Base-by-base conservation (phyloP, 2,329 filamentous ascomycete genomes). In the Fusarium lateritium region DNA sequence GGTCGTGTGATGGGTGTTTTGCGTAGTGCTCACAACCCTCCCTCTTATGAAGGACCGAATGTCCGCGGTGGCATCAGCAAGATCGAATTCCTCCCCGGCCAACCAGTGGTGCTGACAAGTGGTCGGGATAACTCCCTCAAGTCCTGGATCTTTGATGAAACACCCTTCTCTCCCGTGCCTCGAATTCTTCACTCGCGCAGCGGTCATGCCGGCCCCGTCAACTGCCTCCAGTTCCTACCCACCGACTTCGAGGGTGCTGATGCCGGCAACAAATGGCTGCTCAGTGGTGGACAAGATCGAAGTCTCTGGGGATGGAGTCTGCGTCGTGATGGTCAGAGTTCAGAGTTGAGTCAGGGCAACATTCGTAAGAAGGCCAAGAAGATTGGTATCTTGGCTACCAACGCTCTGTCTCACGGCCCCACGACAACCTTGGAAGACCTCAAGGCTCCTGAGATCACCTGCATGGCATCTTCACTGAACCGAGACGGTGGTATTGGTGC, bases 241-340 rank as follows among this genome's bases (percentile, higher is more conserved):
- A 89, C 94, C 0, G 91, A 94, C 71, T 95, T 96, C 40, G 95
- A 98, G 73, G 95, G 94, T 17, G 89, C 94, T 8, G 95, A 98
- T 72, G 90, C 91, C 43, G 90, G 90, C 45, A 96, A 95, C 59
- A 98, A 98, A 80, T 98, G 95, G 95, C 83, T 98, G 8, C 84
- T 99, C 56, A 98, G 94, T 75, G 93, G 93, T 71, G 94, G 94
- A 62, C 88, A 90, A 73, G 97, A 99, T 76, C 89, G 94, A 70
- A 98, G 94, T 79, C 84, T 99, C 4, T 98, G 96, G 95, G 95
- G 93, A 2, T 97, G 97, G 89, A 98, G 94, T 85, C 83, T 99
- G 78, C 92, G 96, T 43, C 92, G 93, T 53, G 96, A 99, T 77
- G 94, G 94, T 2, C 97, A 99, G 80, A 97, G 94, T 77, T 89